Evolutionary conservation across 176 grass and related monocot genomes (phyloP).

Genomic region (Carex kokanica): DNA sequence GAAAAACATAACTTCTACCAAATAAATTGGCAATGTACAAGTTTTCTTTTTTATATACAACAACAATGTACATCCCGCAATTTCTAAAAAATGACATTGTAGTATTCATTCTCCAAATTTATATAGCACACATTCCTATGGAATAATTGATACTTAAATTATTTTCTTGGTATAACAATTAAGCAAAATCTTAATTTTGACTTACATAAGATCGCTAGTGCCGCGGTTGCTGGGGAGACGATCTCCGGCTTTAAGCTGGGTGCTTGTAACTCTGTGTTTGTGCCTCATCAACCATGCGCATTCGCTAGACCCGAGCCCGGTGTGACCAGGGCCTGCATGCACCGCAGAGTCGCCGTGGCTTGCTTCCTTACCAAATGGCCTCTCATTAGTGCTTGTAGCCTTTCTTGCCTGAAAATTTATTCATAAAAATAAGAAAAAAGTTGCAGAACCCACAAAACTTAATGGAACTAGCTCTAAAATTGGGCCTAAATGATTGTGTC

Average conservation of each 20-base stretch:
- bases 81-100: too few relatives aligned
- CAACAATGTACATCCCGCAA: background rate
- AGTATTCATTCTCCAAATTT: too few relatives aligned
- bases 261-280: conserved; percentile 13
- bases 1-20: background rate
- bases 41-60: background rate
- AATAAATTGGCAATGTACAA: background rate
- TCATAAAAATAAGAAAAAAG: background rate
- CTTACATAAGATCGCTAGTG: conserved; percentile 54
- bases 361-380: conserved; percentile 81
- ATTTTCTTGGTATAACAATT: background rate
- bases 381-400: conserved; percentile 79
- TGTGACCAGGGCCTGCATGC: conserved; percentile 73
- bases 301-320: conserved; percentile 50
- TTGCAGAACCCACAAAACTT: too few relatives aligned
- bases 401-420: conserved; percentile 50
- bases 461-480: too few relatives aligned
- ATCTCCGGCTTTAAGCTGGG: conserved; percentile 33
- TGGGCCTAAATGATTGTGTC: too few relatives aligned
- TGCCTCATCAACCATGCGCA: conserved; percentile 38
- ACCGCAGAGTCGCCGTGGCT: conserved; percentile 59
- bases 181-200: background rate
- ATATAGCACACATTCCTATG: too few relatives aligned
- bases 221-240: conserved; percentile 53
- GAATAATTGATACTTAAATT: background rate